Evolutionary conservation across 257 asterid species (phyloP), one percentile per base, ranked within the genome.

Genomic region (Solanum dulcamara): DNA sequence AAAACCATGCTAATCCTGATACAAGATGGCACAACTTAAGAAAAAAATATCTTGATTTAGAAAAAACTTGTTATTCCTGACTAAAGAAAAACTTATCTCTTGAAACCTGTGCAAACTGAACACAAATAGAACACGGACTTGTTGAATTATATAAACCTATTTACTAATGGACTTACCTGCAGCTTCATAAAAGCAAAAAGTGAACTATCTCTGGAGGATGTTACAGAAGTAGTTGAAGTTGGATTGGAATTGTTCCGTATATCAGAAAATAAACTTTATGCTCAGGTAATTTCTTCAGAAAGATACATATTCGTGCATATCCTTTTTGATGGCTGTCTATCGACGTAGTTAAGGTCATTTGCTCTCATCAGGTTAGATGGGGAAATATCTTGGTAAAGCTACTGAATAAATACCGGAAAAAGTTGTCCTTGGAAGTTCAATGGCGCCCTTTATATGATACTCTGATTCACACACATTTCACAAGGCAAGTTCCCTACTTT

Each of bases 161-260:
- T 77, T 30, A 77, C 42, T 77, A 32, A 77, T 17, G 64, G 64
- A 28, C 42, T 30, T 37, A 7, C 84, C 85, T 86, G 86, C 98
- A 97, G 99, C 83, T 97, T 92, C 86, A 86, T 95, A 83, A 93
- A 90, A 92, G 99, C 99, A 30, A 95, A 93, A 88, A 97, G 99
- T 79, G 98, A 97, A 71, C 80, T 95, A 87, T 77, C 90, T 72
- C 77, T 92, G 83, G 98, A 93, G 90, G 98, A 95, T 89, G 98
- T 97, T 80, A 83, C 92, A 64, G 88, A 93, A 38, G 82, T 94
- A 32, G 91, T 92, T 18, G 91, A 92, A 88, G 83, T 90, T 88
- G 99, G 98, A 85, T 84, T 97, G 88, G 92, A 94, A 81, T 88
- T 95, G 87, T 94, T 97, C 86, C 93, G 83, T 48, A 84, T 87